Evolutionary conservation across 257 asterid genomes (phyloP), one percentile per base, ranked within the genome.

Genomic region (Plectranthus barbatus): DNA sequence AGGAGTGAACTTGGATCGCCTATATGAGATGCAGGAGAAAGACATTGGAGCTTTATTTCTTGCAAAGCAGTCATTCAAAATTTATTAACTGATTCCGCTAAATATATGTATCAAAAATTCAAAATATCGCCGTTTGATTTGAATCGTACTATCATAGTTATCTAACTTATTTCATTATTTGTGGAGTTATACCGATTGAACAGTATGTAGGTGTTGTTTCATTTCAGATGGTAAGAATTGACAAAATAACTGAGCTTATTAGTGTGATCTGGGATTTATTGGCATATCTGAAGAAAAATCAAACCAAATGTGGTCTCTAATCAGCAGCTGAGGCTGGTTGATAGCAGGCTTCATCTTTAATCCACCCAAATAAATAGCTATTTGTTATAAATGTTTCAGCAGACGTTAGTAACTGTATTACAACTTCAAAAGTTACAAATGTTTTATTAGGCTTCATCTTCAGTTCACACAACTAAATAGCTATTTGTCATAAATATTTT

Each of bases 11-110:
- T 82, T 92, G 62, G 96, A 92, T 77, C 95, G 67, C 68, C 79
- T 92, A 31, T 83, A 83, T 68, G 99, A 92, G 66, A 85, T 89
- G 96, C 72, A 72, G 57, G 99, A 92, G 79, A 88, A 81, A 73
- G 99, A 92, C 46, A 85, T 92, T 69, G 99, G 99, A 75, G 91
- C 93, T 72, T 70, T 89, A 79, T 85, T 92, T 72, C 31, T n/a
- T n/a, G n/a, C n/a, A n/a, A 26, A 26, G 5, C 7, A 57, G 9
- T 20, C 7, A 40, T 40, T 40, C 40, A 21, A 40, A 24, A 50
- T 19, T 40, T 46, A 26, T 31, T n/a, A 46, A 31, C 17, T 23
- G 23, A 45, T 50, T 20, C 52, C 48, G 19, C 49, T 17, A 9
- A 36, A 26, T 50, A 24, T 18, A 20, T 63, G 18, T 50, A 39